A percentile compares a stretch with the other conserved stretches of the same genome.
Evolutionary conservation across 129 eudicot genomes (phyloP).

Genomic region (Sambucus nigra): DNA sequence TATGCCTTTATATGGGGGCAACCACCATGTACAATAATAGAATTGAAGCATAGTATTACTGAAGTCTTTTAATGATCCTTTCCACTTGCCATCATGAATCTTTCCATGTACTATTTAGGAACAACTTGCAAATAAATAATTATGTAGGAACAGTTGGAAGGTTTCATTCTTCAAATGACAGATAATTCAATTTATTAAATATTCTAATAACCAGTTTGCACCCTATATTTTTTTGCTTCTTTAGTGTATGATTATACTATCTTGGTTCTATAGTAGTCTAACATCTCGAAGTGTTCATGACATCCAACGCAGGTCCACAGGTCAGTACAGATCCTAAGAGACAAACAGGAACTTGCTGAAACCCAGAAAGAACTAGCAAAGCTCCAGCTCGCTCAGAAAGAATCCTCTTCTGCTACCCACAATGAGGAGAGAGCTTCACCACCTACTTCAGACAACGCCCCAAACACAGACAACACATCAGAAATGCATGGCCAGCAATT

Average conservation of each 20-base stretch:
- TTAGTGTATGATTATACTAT: too few relatives aligned
- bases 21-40: too few relatives aligned
- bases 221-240: background rate
- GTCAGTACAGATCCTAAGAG: constrained; percentile 87
- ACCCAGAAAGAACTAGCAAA: constrained; percentile 86
- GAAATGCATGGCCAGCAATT: constrained; percentile 54
- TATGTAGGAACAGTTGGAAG: too few relatives aligned
- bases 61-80: too few relatives aligned
- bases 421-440: constrained; percentile 39
- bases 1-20: constrained; percentile 34
- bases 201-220: constrained; percentile 30
- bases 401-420: constrained; percentile 11
- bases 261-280: constrained; percentile 11
- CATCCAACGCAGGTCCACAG: constrained; percentile 64
- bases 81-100: too few relatives aligned
- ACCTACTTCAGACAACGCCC: constrained; percentile 34
- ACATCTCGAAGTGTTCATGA: too few relatives aligned
- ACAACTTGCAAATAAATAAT: too few relatives aligned
- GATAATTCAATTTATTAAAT: too few relatives aligned
- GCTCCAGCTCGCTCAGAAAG: constrained; percentile 80
- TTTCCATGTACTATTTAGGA: too few relatives aligned
- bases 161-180: too few relatives aligned
- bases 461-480: constrained; percentile 36
- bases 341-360: constrained; percentile 92
- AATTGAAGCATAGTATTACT: too few relatives aligned